Base-by-base conservation (phyloP, 805 yeast genomes). In the Zygosaccharomyces kombuchaensis region DNA sequence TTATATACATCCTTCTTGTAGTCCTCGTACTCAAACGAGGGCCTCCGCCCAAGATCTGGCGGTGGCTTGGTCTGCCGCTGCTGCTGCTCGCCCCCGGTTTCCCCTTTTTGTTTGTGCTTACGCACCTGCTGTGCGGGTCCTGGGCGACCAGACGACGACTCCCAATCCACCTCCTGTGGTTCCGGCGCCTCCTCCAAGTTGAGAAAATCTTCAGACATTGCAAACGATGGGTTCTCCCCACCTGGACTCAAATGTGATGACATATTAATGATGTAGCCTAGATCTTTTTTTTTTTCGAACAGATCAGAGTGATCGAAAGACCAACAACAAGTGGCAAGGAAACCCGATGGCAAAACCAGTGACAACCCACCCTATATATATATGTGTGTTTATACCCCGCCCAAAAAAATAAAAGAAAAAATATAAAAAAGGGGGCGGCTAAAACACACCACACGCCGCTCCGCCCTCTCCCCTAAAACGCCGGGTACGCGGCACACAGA, bases 1-100 rank as follows among this genome's bases (percentile, higher is more conserved):
- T 62, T 54, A 44, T 64, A 62, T 41, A 57, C 38, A 44, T 61
- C 65, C 43, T 62, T 62, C 46, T 62, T 63, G 49, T 52, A 62
- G 40, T 63, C 68, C 40, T 63, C 68, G 37, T 54, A 47, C 14
- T 55, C 56, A 26, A 63, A 58, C 9, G 65, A 60, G 4, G 63
- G 56, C 34, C 66, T 54, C 16, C 50, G 47, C 9, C 39, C 35
- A 34, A 51, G 27, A 21, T 47, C 44, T 6, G 56, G 51, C n/a
- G 31, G 23, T 14, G 34, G 6, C 25, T 25, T 22, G 19, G 17
- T 23, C 40, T 16, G 36, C 45, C 9, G 34, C 23, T 29, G 35
- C 32, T n/a, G 40, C 34, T 30, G 23, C 35, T 38, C 7, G 45
- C 40, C 27, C 27, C 35, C 16, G 32, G 19, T 13, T 27, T 30